Percentiles rank a stretch among this genome's conserved stretches.
phyloP scores from a whole-genome alignment of 345 rosid genomes.

The Leavenworthia alabamica region DNA sequence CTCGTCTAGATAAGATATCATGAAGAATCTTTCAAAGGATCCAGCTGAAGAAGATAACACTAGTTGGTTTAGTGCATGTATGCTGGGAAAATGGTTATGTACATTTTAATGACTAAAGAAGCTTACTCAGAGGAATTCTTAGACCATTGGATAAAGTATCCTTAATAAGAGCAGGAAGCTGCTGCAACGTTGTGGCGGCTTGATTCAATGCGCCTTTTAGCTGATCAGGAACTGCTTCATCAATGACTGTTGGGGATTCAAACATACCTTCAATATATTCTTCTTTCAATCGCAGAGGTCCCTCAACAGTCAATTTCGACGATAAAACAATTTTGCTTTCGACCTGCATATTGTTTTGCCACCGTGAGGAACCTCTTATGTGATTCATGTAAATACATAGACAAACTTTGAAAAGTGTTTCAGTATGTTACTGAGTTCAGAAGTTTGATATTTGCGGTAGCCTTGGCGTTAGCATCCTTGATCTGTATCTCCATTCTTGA shows the following conservation, averaged over 20 bases:
- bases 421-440: conserved; percentile 50
- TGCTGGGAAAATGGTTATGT: not conserved
- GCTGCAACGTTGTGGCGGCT: conserved; percentile 59
- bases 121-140: conserved; percentile 78
- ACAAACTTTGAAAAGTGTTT: not conserved
- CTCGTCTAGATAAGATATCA: conserved; percentile 92
- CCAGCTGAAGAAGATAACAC: conserved; percentile 49
- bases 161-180: conserved; percentile 69
- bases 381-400: not conserved
- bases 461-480: conserved; percentile 56
- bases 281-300: conserved; percentile 89
- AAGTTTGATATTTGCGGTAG: conserved; percentile 57
- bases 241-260: conserved; percentile 70
- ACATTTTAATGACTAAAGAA: conserved; percentile 3
- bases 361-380: not conserved
- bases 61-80: not conserved
- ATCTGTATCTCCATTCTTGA: conserved; percentile 65
- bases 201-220: conserved; percentile 69
- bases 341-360: conserved; percentile 42
- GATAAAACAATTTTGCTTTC: conserved; percentile 65
- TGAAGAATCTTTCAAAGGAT: conserved; percentile 75
- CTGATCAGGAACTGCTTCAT: conserved; percentile 80
- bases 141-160: conserved; percentile 64
- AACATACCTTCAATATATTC: conserved; percentile 75
- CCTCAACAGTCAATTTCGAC: conserved; percentile 70